A percentile compares a stretch with the other conserved stretches of the same genome.
These are phyloP conservation scores for Pythium brassicae DNA, from an alignment of 352 stramenopile genomes.

Conservation along the genomic window DNA sequence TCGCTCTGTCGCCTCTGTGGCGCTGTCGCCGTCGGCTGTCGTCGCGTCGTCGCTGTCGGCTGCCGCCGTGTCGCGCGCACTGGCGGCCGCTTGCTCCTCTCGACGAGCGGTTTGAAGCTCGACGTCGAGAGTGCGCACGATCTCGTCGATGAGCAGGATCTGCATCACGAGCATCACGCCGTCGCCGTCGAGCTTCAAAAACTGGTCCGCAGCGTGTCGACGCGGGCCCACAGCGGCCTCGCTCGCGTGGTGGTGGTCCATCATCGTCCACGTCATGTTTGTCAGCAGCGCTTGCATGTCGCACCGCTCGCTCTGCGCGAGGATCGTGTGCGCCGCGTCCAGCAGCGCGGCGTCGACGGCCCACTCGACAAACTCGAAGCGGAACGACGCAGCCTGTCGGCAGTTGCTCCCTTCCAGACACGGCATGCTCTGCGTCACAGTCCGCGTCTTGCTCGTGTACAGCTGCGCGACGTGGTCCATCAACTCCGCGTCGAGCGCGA, in stretches of 20 bases:
- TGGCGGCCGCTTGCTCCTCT: conserved; percentile 19
- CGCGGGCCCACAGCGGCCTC: neutral
- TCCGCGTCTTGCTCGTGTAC: conserved; percentile 68
- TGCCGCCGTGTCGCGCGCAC: neutral
- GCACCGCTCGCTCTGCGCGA: conserved; percentile 58
- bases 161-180: conserved; percentile 71
- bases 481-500: conserved; percentile 72
- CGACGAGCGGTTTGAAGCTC: conserved; percentile 48
- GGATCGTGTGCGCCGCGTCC: conserved; percentile 64
- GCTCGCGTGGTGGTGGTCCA: conserved; percentile 25
- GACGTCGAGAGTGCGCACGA: conserved; percentile 53
- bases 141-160: conserved; percentile 78
- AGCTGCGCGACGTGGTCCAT: conserved; percentile 71
- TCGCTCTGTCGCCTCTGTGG: conserved; percentile 2
- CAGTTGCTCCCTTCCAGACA: conserved; percentile 76
- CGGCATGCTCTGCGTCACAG: conserved; percentile 61
- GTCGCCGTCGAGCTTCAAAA: conserved; percentile 63
- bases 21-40: conserved; percentile 11
- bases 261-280: conserved; percentile 39
- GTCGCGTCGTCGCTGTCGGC: conserved; percentile 1
- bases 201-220: conserved; percentile 40
- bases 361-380: conserved; percentile 85
- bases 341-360: conserved; percentile 62
- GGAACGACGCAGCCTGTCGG: conserved; percentile 54
- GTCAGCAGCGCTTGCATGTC: conserved; percentile 73